Conservation (phyloP, 768 basidiomycete species). For the Panellus pusillus region DNA sequence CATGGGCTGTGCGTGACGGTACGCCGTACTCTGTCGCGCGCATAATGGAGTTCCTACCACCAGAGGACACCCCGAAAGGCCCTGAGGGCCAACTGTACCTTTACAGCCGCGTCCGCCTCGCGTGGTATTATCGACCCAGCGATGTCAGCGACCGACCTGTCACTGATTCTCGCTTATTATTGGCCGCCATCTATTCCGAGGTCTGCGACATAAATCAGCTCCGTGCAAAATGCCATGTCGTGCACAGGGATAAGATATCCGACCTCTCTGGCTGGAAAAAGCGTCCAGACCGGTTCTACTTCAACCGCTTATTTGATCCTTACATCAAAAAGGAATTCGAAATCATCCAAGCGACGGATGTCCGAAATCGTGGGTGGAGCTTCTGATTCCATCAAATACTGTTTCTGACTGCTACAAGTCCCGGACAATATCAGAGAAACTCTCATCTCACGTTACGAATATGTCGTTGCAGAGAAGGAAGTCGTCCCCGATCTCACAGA, state of each 20-base stretch:
- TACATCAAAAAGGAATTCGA: conserved; percentile 99
- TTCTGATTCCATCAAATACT: conserved; percentile 23
- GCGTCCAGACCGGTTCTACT: conserved; percentile 94
- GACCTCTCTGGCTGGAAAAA: conserved; percentile 94
- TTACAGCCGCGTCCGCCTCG: conserved; percentile 84
- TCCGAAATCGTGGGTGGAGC: conserved; percentile 76
- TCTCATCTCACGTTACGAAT: conserved; percentile 85
- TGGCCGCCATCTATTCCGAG: conserved; percentile 96
- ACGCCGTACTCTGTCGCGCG: conserved; percentile 95
- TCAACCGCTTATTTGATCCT: conserved; percentile 92
- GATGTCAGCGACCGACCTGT: conserved; percentile 93
- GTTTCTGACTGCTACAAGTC: conserved; percentile 47
- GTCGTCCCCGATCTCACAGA: conserved; percentile 90
- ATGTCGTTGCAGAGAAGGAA: conserved; percentile 93
- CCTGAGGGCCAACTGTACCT: conserved; percentile 65
- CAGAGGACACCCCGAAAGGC: conserved; percentile 68
- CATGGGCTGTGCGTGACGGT: conserved; percentile 89
- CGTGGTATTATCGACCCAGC: conserved; percentile 95
- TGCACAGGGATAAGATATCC: conserved; percentile 93
- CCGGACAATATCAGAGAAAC: conserved; percentile 78
- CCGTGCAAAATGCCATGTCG: conserved; percentile 89
- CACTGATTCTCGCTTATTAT: conserved; percentile 86
- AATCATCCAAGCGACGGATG: conserved; percentile 81
- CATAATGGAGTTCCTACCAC: conserved; percentile 94
- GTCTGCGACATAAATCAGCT: conserved; percentile 93